phyloP scores from a whole-genome alignment of 2,329 filamentous ascomycete species.

The Lizonia empirigonia region DNA sequence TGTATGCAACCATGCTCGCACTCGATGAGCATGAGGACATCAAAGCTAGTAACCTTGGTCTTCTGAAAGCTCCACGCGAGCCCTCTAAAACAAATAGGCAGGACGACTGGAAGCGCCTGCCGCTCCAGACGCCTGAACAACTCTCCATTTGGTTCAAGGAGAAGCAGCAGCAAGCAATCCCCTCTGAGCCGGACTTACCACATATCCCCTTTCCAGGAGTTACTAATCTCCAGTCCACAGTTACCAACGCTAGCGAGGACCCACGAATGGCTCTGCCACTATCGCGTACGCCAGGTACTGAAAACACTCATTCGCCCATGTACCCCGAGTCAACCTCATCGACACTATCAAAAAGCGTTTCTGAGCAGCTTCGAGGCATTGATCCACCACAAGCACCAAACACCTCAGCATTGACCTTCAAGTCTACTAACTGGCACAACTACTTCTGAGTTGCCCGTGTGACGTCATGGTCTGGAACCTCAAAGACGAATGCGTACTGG shows the following conservation, averaged over 20 bases:
- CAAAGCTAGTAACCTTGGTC: background rate
- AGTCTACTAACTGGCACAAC: slow-evolving; percentile 14
- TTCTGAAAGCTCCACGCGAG: slow-evolving; percentile 8
- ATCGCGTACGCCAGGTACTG: slow-evolving; percentile 1
- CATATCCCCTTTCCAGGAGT: slow-evolving; percentile 9
- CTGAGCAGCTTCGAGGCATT: slow-evolving; percentile 11
- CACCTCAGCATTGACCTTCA: slow-evolving; percentile 2
- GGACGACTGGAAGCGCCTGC: slow-evolving; percentile 31
- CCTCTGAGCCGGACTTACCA: slow-evolving; percentile 8
- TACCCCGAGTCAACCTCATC: slow-evolving; percentile 7
- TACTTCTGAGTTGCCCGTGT: slow-evolving; percentile 10
- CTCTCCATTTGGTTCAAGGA: slow-evolving; percentile 28
- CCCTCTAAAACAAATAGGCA: slow-evolving; percentile 32
- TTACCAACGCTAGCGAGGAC: background rate
- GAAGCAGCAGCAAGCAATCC: slow-evolving; percentile 14
- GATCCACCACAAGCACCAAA: slow-evolving; percentile 15
- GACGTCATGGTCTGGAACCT: background rate
- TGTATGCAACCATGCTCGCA: slow-evolving; percentile 23
- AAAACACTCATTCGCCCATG: background rate
- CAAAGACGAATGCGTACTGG: background rate
- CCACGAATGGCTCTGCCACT: slow-evolving; percentile 7
- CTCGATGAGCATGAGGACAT: slow-evolving; percentile 12
- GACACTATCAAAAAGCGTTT: slow-evolving; percentile 4
- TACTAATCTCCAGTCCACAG: background rate
- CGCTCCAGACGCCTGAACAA: slow-evolving; percentile 27